Evolutionary conservation across 306 rosid species (phyloP).

Genomic region (Adenanthera pavonina): DNA sequence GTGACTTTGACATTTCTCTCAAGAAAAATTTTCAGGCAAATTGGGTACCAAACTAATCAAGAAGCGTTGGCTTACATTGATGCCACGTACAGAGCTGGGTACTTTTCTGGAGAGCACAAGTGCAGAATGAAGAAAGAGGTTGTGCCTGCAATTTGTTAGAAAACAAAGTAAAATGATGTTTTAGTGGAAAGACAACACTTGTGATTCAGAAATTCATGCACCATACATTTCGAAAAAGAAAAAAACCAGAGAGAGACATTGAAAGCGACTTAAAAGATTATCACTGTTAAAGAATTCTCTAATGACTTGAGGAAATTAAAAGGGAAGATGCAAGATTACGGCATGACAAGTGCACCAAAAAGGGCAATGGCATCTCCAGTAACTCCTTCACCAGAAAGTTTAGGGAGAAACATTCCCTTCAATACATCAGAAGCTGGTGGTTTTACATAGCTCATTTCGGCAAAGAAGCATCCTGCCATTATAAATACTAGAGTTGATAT

Average conservation of each 20-base stretch:
- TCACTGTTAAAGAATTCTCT: neutral
- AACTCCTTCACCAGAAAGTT: slow-evolving; percentile 67
- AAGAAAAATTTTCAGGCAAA: too few species aligned
- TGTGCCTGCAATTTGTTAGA: slow-evolving; percentile 65
- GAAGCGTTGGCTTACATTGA: slow-evolving; percentile 60
- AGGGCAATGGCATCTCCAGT: slow-evolving; percentile 87
- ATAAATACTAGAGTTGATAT: slow-evolving; percentile 63
- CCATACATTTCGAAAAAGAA: too few species aligned
- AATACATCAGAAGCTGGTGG: slow-evolving; percentile 57
- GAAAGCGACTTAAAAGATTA: too few species aligned
- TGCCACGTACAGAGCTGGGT: slow-evolving; percentile 69
- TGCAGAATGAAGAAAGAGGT: slow-evolving; percentile 94
- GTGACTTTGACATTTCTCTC: too few species aligned
- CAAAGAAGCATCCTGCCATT: slow-evolving; percentile 92
- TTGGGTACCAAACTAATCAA: too few species aligned
- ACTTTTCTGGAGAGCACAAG: slow-evolving; percentile 83
- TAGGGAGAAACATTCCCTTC: slow-evolving; percentile 71
- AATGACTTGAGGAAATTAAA: neutral
- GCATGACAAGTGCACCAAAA: slow-evolving; percentile 91
- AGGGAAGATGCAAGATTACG: slow-evolving; percentile 52
- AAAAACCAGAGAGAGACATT: too few species aligned
- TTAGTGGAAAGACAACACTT: neutral
- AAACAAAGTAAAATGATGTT: neutral
- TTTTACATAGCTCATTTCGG: slow-evolving; percentile 79
- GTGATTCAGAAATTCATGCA: too few species aligned